Percentiles rank a stretch among this genome's conserved stretches.
Evolutionary conservation across 2,329 filamentous ascomycete species (phyloP).

Genomic region (Mycosphaerella arachidis): DNA sequence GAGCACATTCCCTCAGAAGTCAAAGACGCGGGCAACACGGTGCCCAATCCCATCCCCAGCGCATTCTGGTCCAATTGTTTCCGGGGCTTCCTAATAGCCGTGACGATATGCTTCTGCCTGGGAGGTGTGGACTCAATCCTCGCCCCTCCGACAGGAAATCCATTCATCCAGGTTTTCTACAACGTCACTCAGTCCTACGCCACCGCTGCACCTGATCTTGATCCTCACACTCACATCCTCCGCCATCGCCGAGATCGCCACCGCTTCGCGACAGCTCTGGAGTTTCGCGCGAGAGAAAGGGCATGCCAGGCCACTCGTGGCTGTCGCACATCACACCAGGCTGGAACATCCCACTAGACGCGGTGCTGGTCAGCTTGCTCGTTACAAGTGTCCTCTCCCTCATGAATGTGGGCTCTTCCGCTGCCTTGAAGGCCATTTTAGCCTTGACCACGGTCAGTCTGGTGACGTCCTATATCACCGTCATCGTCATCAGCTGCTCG

Average conservation of each 20-base stretch:
- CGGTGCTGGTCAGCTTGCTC: constrained; percentile 21
- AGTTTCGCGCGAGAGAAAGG: constrained; percentile 39
- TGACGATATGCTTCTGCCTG: constrained; percentile 35
- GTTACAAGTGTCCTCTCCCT: constrained; percentile 30
- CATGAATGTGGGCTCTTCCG: constrained; percentile 37
- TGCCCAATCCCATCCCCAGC: constrained; percentile 26
- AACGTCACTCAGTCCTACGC: constrained; percentile 32
- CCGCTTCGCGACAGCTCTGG: constrained; percentile 36
- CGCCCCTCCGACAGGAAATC: constrained; percentile 22
- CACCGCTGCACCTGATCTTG: constrained; percentile 31
- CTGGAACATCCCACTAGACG: constrained; percentile 20
- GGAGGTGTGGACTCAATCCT: constrained; percentile 30
- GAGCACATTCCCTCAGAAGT: constrained; percentile 31
- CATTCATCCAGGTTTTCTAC: constrained; percentile 35
- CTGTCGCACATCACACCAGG: constrained; percentile 7
- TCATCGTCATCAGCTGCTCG: constrained; percentile 34
- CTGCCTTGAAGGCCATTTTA: constrained; percentile 40
- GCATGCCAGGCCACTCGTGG: constrained; percentile 29
- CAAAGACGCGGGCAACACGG: constrained; percentile 20
- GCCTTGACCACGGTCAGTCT: constrained; percentile 37
- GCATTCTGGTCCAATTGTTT: constrained; percentile 18
- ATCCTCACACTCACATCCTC: constrained; percentile 29
- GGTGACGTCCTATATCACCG: constrained; percentile 38
- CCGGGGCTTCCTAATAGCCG: constrained; percentile 23
- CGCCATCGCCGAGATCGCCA: constrained; percentile 34